Percentiles rank a stretch among this genome's conserved stretches.
Evolutionary conservation across 2,329 filamentous ascomycete species (phyloP).

Genomic region (Achaetomium macrosporum): DNA sequence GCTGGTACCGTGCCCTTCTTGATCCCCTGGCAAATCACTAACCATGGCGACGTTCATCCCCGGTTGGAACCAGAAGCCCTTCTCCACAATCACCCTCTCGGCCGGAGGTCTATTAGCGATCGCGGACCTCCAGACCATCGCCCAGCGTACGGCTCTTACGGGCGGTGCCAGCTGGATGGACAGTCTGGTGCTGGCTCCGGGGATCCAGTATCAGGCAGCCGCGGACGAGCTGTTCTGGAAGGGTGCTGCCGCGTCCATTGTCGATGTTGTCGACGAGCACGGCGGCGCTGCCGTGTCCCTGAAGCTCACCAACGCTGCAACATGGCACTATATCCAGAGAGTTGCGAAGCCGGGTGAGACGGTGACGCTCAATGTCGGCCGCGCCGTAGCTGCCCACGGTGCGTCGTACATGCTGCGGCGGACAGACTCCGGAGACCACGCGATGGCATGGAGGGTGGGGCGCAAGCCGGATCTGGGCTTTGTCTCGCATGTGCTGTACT

Average conservation of each 20-base stretch:
- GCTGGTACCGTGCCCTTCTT: constrained; percentile 1
- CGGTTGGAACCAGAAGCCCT: constrained; percentile 40
- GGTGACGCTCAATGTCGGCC: constrained; percentile 52
- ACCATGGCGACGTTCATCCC: constrained; percentile 26
- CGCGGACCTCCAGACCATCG: constrained; percentile 52
- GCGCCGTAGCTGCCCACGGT: constrained; percentile 37
- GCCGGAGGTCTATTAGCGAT: constrained; percentile 53
- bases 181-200: constrained; percentile 51
- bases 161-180: constrained; percentile 54
- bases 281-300: constrained; percentile 30
- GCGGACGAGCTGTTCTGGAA: constrained; percentile 45
- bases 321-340: constrained; percentile 47
- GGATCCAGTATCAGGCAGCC: constrained; percentile 55
- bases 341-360: constrained; percentile 51
- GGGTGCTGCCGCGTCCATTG: constrained; percentile 26
- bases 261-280: constrained; percentile 35
- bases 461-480: constrained; percentile 36
- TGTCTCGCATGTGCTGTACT: constrained; percentile 44
- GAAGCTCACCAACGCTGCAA: constrained; percentile 45
- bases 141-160: constrained; percentile 49
- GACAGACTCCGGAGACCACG: constrained; percentile 23
- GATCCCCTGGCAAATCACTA: too few relatives aligned
- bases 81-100: constrained; percentile 41
- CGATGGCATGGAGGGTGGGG: constrained; percentile 29
- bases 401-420: constrained; percentile 27